A percentile compares a stretch with the other conserved stretches of the same genome.
These are phyloP conservation scores for Botrytis cinerea DNA, from an alignment of 2,329 filamentous ascomycete species.

Conservation along the genomic window DNA sequence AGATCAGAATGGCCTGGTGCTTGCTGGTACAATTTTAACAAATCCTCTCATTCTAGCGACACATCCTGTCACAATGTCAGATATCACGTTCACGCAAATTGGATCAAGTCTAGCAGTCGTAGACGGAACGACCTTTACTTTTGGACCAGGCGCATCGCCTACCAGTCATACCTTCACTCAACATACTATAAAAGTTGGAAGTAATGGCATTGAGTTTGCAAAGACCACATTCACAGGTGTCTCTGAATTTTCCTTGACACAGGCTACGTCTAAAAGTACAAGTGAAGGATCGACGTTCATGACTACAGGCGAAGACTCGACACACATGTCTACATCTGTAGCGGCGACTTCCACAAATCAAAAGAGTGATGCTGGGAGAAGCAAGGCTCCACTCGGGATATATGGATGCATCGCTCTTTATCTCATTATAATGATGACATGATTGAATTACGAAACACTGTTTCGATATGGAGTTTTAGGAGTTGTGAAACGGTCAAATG, in stretches of 20 bases:
- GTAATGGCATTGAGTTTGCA: slow-evolving; percentile 46
- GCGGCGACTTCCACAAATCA: neutral
- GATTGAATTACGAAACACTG: neutral
- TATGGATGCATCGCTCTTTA: no score
- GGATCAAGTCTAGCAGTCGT: slow-evolving; percentile 48
- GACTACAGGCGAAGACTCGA: neutral
- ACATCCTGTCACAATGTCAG: slow-evolving; percentile 32
- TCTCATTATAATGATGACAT: neutral
- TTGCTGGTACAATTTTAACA: slow-evolving; percentile 31
- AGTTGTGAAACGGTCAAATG: neutral
- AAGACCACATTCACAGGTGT: slow-evolving; percentile 28
- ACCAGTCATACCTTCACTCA: slow-evolving; percentile 52
- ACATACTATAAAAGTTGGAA: slow-evolving; percentile 53
- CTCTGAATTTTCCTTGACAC: slow-evolving; percentile 31
- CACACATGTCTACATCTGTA: neutral
- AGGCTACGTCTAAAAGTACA: slow-evolving; percentile 34
- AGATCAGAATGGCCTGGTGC: slow-evolving; percentile 50
- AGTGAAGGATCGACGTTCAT: neutral
- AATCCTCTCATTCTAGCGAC: slow-evolving; percentile 34
- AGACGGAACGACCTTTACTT: slow-evolving; percentile 52
- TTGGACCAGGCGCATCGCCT: slow-evolving; percentile 49
- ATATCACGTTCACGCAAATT: slow-evolving; percentile 37
- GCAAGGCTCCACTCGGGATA: neutral
- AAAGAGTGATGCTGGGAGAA: neutral
- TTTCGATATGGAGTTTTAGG: neutral